Percentiles rank a stretch among this genome's conserved stretches.
Conservation (phyloP, 2,329 filamentous ascomycete species). For the Emergomyces orientalis region DNA sequence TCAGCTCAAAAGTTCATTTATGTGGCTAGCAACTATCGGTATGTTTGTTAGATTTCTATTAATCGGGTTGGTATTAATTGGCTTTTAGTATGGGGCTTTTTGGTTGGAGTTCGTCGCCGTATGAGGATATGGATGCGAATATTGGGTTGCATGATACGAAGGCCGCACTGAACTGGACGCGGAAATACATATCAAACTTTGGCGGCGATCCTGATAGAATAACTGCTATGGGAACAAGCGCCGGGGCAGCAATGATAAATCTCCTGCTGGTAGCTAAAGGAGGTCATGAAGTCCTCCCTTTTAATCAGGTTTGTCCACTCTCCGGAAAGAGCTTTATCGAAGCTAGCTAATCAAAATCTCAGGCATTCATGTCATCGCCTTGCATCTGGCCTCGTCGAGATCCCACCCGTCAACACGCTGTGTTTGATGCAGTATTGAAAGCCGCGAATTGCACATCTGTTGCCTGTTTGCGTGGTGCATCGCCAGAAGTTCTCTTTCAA, state of each 20-base stretch:
- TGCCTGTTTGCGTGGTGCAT: conserved; percentile 7
- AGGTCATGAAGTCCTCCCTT: conserved; percentile 1
- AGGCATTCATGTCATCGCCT: conserved; percentile 14
- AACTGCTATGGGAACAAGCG: conserved; percentile 11
- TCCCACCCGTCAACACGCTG: conserved; percentile 3
- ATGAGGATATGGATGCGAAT: conserved; percentile 11
- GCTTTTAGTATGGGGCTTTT: conserved; percentile 10
- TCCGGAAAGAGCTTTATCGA: not conserved
- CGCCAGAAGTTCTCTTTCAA: conserved; percentile 10
- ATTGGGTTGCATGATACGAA: conserved; percentile 10
- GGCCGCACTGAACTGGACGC: conserved; percentile 11
- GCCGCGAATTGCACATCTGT: conserved; percentile 12
- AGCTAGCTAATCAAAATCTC: not conserved
- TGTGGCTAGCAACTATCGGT: conserved; percentile 14
- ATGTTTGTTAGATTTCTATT: not conserved
- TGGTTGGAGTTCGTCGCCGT: conserved; percentile 8
- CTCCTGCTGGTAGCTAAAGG: conserved; percentile 6
- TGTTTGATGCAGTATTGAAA: conserved; percentile 11
- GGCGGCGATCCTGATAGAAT: conserved; percentile 11
- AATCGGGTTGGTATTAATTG: not conserved
- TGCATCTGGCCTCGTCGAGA: conserved; percentile 9
- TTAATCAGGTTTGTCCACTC: not conserved
- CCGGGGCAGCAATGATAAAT: conserved; percentile 9
- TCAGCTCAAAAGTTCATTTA: conserved; percentile 9
- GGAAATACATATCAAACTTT: conserved; percentile 11